A percentile compares a stretch with the other conserved stretches of the same genome.
phyloP scores from a whole-genome alignment of 257 asterid genomes.

The Solanum boliviense region DNA sequence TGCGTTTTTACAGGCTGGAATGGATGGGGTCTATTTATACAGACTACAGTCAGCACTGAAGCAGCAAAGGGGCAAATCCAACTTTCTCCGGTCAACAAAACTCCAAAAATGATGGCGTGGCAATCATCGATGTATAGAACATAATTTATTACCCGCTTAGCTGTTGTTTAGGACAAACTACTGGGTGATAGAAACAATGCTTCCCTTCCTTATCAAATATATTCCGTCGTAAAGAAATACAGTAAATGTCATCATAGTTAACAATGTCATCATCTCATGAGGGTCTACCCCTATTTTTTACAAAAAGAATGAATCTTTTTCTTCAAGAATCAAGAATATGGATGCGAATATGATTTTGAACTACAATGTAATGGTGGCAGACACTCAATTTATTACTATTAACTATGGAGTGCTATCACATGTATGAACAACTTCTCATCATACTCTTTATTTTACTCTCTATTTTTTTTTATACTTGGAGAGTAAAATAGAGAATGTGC shows the following conservation, averaged over 20 bases:
- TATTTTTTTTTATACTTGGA: too few relatives aligned
- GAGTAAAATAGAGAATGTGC: too few relatives aligned
- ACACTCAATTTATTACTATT: too few relatives aligned
- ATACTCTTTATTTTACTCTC: not conserved
- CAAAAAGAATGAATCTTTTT: not conserved
- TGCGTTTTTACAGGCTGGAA: not conserved
- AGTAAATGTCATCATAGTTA: not conserved
- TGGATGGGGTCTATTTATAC: not conserved
- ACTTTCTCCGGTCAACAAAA: not conserved
- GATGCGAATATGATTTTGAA: not conserved
- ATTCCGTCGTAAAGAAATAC: not conserved
- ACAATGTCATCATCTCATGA: not conserved
- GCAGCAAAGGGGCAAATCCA: not conserved
- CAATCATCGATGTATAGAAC: not conserved
- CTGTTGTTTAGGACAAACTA: not conserved
- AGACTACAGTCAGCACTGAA: not conserved
- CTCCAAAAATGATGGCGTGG: not conserved
- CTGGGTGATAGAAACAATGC: not conserved
- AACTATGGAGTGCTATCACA: too few relatives aligned
- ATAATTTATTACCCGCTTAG: not conserved
- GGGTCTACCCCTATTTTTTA: not conserved
- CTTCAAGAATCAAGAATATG: not conserved
- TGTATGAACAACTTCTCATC: too few relatives aligned
- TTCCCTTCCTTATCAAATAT: not conserved
- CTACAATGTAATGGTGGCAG: not conserved